Evolutionary conservation across 768 basidiomycete genomes (phyloP).

Genomic region (Leccinum disarticulatum): DNA sequence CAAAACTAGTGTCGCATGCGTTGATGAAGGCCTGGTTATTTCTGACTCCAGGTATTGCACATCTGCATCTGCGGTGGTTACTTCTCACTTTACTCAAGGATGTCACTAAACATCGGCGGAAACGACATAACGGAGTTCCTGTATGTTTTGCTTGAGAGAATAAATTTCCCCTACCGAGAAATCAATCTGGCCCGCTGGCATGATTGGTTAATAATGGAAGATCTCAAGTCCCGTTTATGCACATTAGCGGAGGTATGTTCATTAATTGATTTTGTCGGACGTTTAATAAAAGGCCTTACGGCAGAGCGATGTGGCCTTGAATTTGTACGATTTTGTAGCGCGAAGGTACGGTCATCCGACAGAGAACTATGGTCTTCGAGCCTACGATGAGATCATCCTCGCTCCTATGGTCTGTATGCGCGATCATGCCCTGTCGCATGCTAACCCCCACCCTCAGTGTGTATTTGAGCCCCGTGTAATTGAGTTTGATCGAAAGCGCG

Average conservation of each 20-base stretch:
- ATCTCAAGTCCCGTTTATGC: constrained; percentile 81
- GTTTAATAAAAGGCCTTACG: constrained; percentile 9
- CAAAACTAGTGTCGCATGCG: constrained; percentile 83
- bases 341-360: constrained; percentile 72
- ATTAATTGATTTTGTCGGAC: constrained; percentile 4
- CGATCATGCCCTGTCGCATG: neutral
- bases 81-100: constrained; percentile 40
- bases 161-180: constrained; percentile 86
- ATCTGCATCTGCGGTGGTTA: neutral
- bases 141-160: constrained; percentile 72
- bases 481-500: constrained; percentile 79
- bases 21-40: constrained; percentile 90
- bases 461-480: constrained; percentile 93
- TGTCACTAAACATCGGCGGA: constrained; percentile 85
- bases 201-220: constrained; percentile 92
- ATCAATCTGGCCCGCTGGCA: constrained; percentile 73
- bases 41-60: constrained; percentile 75
- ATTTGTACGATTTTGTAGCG: constrained; percentile 88
- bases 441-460: constrained; percentile 48
- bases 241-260: constrained; percentile 80
- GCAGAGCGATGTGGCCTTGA: constrained; percentile 86
- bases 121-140: constrained; percentile 94
- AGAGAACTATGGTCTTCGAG: constrained; percentile 84
- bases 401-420: constrained; percentile 78
- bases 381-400: constrained; percentile 93